Percentiles rank a stretch among this genome's conserved stretches.
phyloP scores from a whole-genome alignment of 495 filamentous ascomycete genomes.

The Pseudomonodictys pantanalensis region DNA sequence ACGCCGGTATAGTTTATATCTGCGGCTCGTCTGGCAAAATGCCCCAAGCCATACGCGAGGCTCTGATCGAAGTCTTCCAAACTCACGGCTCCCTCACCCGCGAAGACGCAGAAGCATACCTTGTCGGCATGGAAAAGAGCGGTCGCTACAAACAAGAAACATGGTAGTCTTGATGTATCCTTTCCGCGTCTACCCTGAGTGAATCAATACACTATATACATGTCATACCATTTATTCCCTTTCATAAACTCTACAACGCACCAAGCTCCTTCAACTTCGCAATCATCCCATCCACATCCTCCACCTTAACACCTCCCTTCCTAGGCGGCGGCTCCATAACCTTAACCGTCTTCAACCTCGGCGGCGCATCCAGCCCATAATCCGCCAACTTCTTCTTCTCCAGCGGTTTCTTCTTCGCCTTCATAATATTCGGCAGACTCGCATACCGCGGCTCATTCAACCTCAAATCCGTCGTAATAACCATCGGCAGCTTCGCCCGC shows the following conservation, averaged over 20 bases:
- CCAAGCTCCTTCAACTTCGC: constrained; percentile 92
- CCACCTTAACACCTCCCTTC: constrained; percentile 93
- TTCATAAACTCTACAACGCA: constrained; percentile 67
- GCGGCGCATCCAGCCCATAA: constrained; percentile 66
- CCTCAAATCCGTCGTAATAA: constrained; percentile 91
- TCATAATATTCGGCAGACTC: constrained; percentile 97
- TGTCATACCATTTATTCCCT: not conserved
- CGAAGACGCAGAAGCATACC: constrained; percentile 55
- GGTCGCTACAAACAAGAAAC: constrained; percentile 78
- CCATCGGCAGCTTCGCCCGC: constrained; percentile 74
- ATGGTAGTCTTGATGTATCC: constrained; percentile 66
- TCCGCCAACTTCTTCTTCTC: constrained; percentile 85
- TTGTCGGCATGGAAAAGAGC: constrained; percentile 62
- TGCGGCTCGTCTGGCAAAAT: constrained; percentile 75
- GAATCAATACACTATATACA: constrained; percentile 71
- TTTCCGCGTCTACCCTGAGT: constrained; percentile 53
- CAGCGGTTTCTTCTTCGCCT: constrained; percentile 98
- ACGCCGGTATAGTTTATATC: constrained; percentile 62
- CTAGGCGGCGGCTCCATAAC: constrained; percentile 79
- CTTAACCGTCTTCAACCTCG: constrained; percentile 80
- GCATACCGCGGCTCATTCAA: constrained; percentile 95
- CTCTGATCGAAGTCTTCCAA: constrained; percentile 69
- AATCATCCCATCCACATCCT: constrained; percentile 91
- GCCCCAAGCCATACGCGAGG: constrained; percentile 82
- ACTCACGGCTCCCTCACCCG: constrained; percentile 42